These are phyloP conservation scores for Monilinia vaccinii-corymbosi DNA, from an alignment of 2,329 filamentous ascomycete genomes.

Conservation along the genomic window DNA sequence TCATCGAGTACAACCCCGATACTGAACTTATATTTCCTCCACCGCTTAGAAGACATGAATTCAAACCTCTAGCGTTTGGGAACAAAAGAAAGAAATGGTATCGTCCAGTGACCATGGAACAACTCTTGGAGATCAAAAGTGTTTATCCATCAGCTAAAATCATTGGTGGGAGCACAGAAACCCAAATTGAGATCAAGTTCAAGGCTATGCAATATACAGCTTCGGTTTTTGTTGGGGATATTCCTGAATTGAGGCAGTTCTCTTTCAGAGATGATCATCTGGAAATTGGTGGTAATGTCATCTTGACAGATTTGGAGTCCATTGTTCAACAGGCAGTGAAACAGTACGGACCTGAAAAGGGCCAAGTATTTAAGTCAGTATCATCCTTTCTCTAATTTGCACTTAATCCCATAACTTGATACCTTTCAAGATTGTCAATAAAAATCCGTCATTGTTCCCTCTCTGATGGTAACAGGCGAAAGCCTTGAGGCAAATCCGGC, in stretches of 20 bases:
- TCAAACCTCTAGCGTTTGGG: constrained; percentile 76
- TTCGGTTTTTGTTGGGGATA: constrained; percentile 89
- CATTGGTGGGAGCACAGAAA: constrained; percentile 93
- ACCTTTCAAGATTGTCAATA: neutral
- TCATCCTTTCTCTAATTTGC: neutral
- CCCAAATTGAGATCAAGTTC: constrained; percentile 97
- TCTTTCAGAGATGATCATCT: constrained; percentile 69
- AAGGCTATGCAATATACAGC: constrained; percentile 85
- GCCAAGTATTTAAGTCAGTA: constrained; percentile 60
- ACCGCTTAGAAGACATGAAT: constrained; percentile 69
- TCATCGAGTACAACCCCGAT: constrained; percentile 89
- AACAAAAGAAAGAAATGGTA: constrained; percentile 96
- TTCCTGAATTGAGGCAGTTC: constrained; percentile 78
- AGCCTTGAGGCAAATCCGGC: neutral
- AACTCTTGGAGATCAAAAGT: constrained; percentile 86
- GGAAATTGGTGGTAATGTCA: constrained; percentile 90
- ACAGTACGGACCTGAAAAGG: constrained; percentile 56
- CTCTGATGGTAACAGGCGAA: neutral
- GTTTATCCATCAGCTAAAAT: constrained; percentile 81
- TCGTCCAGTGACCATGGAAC: constrained; percentile 74
- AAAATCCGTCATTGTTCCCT: neutral
- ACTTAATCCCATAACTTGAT: neutral
- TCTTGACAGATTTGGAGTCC: constrained; percentile 80
- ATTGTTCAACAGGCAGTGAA: constrained; percentile 73
- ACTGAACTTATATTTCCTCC: constrained; percentile 95